These are phyloP conservation scores for Rhizophora mangle DNA, from an alignment of 345 rosid species.

Conservation along the genomic window DNA sequence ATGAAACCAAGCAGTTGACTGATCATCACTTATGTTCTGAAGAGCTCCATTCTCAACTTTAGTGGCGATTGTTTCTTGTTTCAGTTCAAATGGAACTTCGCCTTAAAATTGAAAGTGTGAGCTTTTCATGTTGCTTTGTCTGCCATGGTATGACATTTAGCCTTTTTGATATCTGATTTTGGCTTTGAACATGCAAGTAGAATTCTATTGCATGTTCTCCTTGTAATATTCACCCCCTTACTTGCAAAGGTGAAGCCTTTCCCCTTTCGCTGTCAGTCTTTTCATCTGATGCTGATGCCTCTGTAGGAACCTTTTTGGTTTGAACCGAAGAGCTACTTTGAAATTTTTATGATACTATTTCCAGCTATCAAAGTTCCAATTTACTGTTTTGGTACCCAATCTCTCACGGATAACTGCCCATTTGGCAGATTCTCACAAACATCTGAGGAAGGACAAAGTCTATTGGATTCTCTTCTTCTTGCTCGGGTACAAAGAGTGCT, in stretches of 20 bases:
- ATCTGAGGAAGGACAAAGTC: slow-evolving; percentile 29
- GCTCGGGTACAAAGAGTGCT: slow-evolving; percentile 19
- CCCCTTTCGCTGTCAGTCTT: no score
- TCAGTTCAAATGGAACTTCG: neutral
- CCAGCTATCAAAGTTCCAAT: slow-evolving; percentile 27
- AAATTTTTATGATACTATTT: slow-evolving; percentile 2
- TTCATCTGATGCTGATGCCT: neutral
- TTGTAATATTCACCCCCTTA: no score
- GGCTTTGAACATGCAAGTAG: no score
- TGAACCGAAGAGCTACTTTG: neutral
- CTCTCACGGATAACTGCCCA: slow-evolving; percentile 11
- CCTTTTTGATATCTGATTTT: no score
- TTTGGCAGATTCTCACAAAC: slow-evolving; percentile 11
- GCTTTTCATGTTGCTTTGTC: no score
- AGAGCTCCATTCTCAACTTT: slow-evolving; percentile 28
- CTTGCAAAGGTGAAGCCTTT: no score
- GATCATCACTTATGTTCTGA: neutral
- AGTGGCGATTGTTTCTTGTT: slow-evolving; percentile 5
- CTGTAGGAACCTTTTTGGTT: neutral
- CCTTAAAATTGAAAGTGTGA: neutral
- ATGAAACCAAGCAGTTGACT: slow-evolving; percentile 20
- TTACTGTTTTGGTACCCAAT: slow-evolving; percentile 29
- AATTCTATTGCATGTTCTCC: no score
- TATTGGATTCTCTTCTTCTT: slow-evolving; percentile 36
- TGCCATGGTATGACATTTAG: no score